phyloP scores from a whole-genome alignment of 2,329 filamentous ascomycete genomes.

The Cadophora sp. region DNA sequence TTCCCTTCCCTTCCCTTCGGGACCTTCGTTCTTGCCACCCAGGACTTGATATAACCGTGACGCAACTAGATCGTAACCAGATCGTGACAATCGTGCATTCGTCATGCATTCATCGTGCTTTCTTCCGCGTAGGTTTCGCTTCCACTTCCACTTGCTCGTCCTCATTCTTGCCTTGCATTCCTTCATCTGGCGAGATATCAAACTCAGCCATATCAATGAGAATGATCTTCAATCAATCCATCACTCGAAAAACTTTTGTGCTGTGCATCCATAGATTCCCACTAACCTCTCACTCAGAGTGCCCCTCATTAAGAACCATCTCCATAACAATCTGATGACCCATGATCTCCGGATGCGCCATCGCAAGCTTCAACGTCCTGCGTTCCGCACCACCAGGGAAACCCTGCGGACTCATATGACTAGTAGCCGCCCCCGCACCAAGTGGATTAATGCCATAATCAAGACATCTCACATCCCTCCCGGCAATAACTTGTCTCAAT shows the following conservation, averaged over 20 bases:
- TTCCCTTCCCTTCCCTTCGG: background rate
- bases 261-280: background rate
- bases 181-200: too few relatives aligned
- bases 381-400: constrained; percentile 52
- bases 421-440: constrained; percentile 58
- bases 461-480: constrained; percentile 85
- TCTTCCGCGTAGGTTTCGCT: background rate
- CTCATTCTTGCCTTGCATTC: too few relatives aligned
- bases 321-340: constrained; percentile 90
- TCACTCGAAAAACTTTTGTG: background rate
- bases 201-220: too few relatives aligned
- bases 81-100: constrained; percentile 4
- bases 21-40: background rate
- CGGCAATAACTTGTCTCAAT: constrained; percentile 91
- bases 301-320: constrained; percentile 89
- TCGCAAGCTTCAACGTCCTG: constrained; percentile 89
- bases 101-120: background rate
- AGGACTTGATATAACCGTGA: background rate
- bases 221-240: background rate
- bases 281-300: constrained; percentile 49
- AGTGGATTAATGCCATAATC: constrained; percentile 73
- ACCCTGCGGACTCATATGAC: constrained; percentile 31
- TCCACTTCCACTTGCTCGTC: background rate
- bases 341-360: constrained; percentile 90
- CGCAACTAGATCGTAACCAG: background rate